Evolutionary conservation across 208 protist species (phyloP), one percentile per base, ranked within the genome.

Genomic region (Leishmania guyanensis): DNA sequence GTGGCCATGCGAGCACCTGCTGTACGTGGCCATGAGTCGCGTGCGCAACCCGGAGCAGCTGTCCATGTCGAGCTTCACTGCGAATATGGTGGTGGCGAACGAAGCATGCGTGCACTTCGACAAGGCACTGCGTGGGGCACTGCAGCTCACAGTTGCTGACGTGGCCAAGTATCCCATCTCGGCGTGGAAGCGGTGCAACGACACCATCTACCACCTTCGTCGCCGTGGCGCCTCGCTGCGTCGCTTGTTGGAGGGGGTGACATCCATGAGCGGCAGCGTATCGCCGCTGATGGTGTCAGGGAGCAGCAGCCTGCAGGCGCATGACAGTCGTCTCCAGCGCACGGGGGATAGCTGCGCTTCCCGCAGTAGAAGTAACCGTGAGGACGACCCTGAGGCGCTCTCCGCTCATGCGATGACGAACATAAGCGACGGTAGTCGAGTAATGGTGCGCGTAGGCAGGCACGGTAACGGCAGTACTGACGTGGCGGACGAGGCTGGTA

Each of bases 41-140:
- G 94, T 97, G 80, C 86, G 92, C 71, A 97, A 97, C 79, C 94
- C 94, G 43, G 92, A 97, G 73, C 94, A 97, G 91, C 88, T 97
- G 20, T 94, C 89, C 77, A 93, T 97, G 86, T 95, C 92, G 1
- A 89, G 84, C 65, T 96, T 97, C 77, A 43, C 84, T 16, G 75
- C 89, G 6, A 89, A 73, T 77, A 96, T 97, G 92, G 91, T 98
- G 16, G 81, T 95, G 43, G 95, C 95, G 8, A 95, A 97, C 77
- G 79, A 86, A 46, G 79, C 90, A 16, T 96, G 91, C 70, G 93
- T 97, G 48, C 51, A 58, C 46, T 98, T 96, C 78, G 95, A 98
- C 82, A 85, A 81, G n/a, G 69, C 79, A 0, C 87, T 97, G 48
- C 77, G 80, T 9, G 76, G 68, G 17, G 87, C 85, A 20, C 58